Percentiles rank a stretch among this genome's conserved stretches.
Conservation (phyloP, 2,329 filamentous ascomycete species). For the Pseudovirgaria hyperparasitica region DNA sequence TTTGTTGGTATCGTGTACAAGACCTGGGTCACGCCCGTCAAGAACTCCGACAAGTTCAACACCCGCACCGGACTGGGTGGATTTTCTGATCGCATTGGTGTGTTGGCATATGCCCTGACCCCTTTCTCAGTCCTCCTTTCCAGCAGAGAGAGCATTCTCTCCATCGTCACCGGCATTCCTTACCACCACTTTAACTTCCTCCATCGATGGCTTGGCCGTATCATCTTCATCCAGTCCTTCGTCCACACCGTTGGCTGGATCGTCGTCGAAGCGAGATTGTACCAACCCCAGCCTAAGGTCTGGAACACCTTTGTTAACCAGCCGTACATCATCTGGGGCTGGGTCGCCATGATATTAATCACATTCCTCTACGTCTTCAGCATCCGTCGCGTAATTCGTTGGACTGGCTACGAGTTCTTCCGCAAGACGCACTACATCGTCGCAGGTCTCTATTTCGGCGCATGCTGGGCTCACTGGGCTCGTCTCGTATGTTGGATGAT, state of each 20-base stretch:
- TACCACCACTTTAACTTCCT: conserved; percentile 70
- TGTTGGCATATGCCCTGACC: conserved; percentile 61
- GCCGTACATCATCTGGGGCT: conserved; percentile 60
- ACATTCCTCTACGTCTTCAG: conserved; percentile 49
- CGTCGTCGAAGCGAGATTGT: conserved; percentile 51
- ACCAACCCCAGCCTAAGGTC: conserved; percentile 56
- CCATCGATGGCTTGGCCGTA: conserved; percentile 62
- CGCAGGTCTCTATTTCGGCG: conserved; percentile 61
- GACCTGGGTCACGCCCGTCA: conserved; percentile 58
- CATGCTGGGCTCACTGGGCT: conserved; percentile 64
- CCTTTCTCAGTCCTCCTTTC: conserved; percentile 55
- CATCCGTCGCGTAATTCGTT: conserved; percentile 44
- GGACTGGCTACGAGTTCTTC: conserved; percentile 67
- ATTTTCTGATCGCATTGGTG: conserved; percentile 56
- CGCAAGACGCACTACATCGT: conserved; percentile 61
- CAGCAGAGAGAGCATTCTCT: conserved; percentile 58
- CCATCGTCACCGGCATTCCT: conserved; percentile 56
- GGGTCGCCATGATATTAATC: conserved; percentile 54
- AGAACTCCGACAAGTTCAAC: conserved; percentile 44
- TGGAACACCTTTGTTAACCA: conserved; percentile 47
- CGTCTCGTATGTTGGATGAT: conserved; percentile 56
- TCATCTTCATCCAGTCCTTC: conserved; percentile 55
- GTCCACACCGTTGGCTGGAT: conserved; percentile 63
- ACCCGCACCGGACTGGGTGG: conserved; percentile 54
- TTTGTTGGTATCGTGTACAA: conserved; percentile 55